Evolutionary conservation across 148 eudicot species (phyloP).

Genomic region (Tetragonia tetragonoides): DNA sequence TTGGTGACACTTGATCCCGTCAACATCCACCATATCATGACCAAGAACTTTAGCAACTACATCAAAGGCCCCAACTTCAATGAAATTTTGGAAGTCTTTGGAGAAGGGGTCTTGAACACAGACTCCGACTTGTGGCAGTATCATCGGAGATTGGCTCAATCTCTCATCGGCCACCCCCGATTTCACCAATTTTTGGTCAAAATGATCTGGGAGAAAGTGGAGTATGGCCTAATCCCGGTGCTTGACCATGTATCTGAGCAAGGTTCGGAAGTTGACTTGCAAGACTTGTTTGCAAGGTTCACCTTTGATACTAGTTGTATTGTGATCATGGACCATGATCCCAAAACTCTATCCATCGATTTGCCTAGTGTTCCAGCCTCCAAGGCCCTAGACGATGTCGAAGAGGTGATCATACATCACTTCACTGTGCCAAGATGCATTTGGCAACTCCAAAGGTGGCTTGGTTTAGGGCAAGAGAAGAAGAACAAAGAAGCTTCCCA

Average conservation of each 20-base stretch:
- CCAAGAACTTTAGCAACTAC: constrained; percentile 49
- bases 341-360: constrained; percentile 36
- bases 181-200: constrained; percentile 38
- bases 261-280: constrained; percentile 42
- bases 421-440: constrained; percentile 40
- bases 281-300: constrained; percentile 57
- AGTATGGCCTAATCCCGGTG: constrained; percentile 38
- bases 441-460: constrained; percentile 59
- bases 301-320: constrained; percentile 52
- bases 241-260: constrained; percentile 32
- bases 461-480: constrained; percentile 43
- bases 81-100: constrained; percentile 48
- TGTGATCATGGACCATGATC: constrained; percentile 48
- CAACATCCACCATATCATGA: constrained; percentile 51
- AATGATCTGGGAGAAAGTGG: constrained; percentile 33
- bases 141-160: constrained; percentile 38
- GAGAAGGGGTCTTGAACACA: constrained; percentile 55
- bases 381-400: constrained; percentile 52
- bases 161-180: constrained; percentile 28
- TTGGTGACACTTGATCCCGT: constrained; percentile 38
- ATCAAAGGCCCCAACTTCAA: constrained; percentile 46
- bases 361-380: constrained; percentile 39
- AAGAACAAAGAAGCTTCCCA: constrained; percentile 36
- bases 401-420: constrained; percentile 39
- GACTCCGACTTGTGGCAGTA: constrained; percentile 42